Evolutionary conservation across 352 stramenopile genomes (phyloP), one percentile per base, ranked within the genome.

Genomic region (Pythium pyrilobum): DNA sequence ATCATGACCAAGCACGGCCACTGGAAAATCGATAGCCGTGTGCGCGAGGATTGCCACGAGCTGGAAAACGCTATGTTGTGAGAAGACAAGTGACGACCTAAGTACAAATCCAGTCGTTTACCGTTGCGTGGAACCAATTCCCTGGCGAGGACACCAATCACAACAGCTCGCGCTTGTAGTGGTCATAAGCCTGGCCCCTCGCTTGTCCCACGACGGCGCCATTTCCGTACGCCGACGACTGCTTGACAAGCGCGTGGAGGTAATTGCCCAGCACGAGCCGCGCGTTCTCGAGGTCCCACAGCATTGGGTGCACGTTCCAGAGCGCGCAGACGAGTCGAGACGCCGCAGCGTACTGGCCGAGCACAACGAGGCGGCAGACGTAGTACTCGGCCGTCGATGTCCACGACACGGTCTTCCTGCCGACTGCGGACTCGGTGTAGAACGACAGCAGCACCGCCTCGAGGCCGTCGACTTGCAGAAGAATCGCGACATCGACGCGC

Each of bases 271-370:
- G 62, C 56, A 81, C 37, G 12, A 89, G 61, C 12, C 71, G 77
- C 37, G 77, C 76, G 37, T 74, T 87, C 56, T 87, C 76, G 7
- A 77, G 31, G 49, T 89, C 78, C 74, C 78, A 89, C 3, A 92
- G 66, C 58, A 92, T 59, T 9, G 72, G 74, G 33, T 88, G 75
- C 7, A 73, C 63, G 32, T 73, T 69, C 53, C 73, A 78, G 8
- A 88, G 39, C 15, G 71, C 72, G 38, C 78, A 86, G 0, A 69
- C 68, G 6, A 92, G 37, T 18, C 81, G 74, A 2, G 61, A 66
- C 4, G 78, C 81, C 20, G 62, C 65, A 25, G 78, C 77, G 33
- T 67, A 74, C 33, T 89, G 69, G 1, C 58, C 52, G 25, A 72
- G 50, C 11, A 44, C 41, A 39, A 89, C 73, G n/a, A 92, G 65